Conservation (phyloP, 257 asterid genomes). For the Solanum lycopersicoides region DNA sequence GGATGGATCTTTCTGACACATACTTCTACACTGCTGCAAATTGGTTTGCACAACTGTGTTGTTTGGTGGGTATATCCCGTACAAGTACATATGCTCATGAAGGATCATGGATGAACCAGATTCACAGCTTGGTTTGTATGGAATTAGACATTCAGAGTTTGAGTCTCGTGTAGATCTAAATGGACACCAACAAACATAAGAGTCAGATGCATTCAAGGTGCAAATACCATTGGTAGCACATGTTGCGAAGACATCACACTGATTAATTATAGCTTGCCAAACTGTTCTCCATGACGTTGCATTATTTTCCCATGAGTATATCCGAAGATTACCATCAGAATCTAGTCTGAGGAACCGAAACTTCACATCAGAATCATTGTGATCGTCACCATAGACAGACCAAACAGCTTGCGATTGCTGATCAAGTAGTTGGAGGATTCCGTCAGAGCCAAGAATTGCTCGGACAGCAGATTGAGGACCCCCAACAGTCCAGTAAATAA, state of each 20-base stretch:
- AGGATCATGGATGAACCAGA: constrained; percentile 18
- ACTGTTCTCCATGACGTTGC: constrained; percentile 28
- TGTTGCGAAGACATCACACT: constrained; percentile 37
- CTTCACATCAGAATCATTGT: constrained; percentile 19
- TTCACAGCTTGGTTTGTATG: constrained; percentile 12
- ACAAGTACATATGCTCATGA: constrained; percentile 18
- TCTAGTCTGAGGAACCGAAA: constrained; percentile 38
- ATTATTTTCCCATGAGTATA: constrained; percentile 31
- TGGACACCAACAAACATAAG: constrained; percentile 23
- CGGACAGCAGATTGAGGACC: constrained; percentile 5
- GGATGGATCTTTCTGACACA: constrained; percentile 23
- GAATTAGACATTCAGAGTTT: constrained; percentile 22
- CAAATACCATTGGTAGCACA: constrained; percentile 28
- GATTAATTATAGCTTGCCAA: constrained; percentile 35
- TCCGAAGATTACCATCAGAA: constrained; percentile 36
- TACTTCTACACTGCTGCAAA: constrained; percentile 10
- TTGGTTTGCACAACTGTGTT: constrained; percentile 11
- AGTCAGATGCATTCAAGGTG: constrained; percentile 14
- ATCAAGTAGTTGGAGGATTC: constrained; percentile 20
- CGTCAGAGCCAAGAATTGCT: constrained; percentile 12
- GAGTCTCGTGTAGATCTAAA: constrained; percentile 10
- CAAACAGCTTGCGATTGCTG: constrained; percentile 15
- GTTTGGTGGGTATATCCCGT: constrained; percentile 31
- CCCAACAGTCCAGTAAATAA: constrained; percentile 28
- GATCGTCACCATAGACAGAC: constrained; percentile 28